Evolutionary conservation across 2,329 filamentous ascomycete species (phyloP), one percentile per base, ranked within the genome.

Genomic region (Pseudomassariella vexata): DNA sequence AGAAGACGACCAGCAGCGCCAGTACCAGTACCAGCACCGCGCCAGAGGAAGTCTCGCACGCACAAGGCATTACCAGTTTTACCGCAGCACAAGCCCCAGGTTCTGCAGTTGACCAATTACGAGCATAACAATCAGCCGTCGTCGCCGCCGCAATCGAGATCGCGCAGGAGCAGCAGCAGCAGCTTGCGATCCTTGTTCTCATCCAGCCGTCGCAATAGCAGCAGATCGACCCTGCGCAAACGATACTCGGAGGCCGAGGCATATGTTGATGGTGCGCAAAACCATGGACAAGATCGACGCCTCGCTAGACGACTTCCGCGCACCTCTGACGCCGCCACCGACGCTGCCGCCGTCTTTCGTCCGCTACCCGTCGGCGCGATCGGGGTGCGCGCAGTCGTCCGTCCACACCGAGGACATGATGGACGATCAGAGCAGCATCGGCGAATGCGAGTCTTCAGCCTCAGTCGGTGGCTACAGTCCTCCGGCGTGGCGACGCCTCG

Each of bases 401-500:
- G 56, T 51, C 58, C 53, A 50, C 44, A 51, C 46, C 46, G 55
- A 54, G 31, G 45, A 49, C 42, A 48, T 47, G 44, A 49, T 61
- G 55, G 65, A 64, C 59, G 67, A 60, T 24, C 34, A 36, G 30
- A 31, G 32, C 26, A 35, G 51, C 40, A 38, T 37, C 22, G 29
- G 35, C 39, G 45, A 41, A 14, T 51, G 43, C 46, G 59, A 41
- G 23, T 47, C 46, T 41, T 57, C 56, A 23, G 45, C 49, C 21
- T 76, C 71, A 51, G 64, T 43, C 48, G 70, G 70, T 65, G 72
- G 71, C 40, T 78, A 71, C 62, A 75, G 68, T 49, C 73, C 73
- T 35, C 73, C 73, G 41, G 73, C 73, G 28, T 78, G 73, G 73
- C 65, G 70, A 50, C 70, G 71, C 44, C 70, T 76, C 56, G 68